phyloP scores from a whole-genome alignment of 1,284 basidiomycete species.

The Melampsora occidentalis region DNA sequence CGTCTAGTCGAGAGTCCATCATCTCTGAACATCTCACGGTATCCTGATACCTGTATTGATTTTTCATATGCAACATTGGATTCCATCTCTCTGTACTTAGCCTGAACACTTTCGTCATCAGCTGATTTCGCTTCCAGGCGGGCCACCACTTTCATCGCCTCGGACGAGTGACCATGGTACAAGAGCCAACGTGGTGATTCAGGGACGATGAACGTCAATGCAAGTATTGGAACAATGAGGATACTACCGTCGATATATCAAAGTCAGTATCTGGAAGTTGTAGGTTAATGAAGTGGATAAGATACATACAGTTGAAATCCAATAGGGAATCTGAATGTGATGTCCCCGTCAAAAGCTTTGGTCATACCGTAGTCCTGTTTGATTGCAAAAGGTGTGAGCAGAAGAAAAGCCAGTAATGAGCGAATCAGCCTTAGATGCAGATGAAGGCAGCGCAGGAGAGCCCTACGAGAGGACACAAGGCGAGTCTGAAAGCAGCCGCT shows the following conservation, averaged over 20 bases:
- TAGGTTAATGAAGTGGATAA: not conserved
- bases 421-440: too few species aligned
- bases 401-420: not conserved
- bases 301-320: slow-evolving; percentile 46
- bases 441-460: too few species aligned
- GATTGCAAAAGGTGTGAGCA: not conserved
- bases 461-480: too few species aligned
- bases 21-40: slow-evolving; percentile 50
- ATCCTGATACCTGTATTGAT: slow-evolving; percentile 48
- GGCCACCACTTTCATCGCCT: slow-evolving; percentile 49
- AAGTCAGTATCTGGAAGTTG: not conserved
- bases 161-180: slow-evolving; percentile 48
- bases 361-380: slow-evolving; percentile 50
- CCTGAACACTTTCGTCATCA: slow-evolving; percentile 47
- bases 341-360: slow-evolving; percentile 24
- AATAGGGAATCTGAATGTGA: slow-evolving; percentile 46
- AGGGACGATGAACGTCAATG: slow-evolving; percentile 48
- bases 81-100: slow-evolving; percentile 48
- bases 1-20: slow-evolving; percentile 50
- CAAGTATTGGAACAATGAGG: slow-evolving; percentile 48
- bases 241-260: slow-evolving; percentile 26
- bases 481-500: too few species aligned
- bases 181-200: slow-evolving; percentile 53
- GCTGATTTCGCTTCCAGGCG: slow-evolving; percentile 46
- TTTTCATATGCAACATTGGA: slow-evolving; percentile 50